Percentiles rank a stretch among this genome's conserved stretches.
These are phyloP conservation scores for Mallotus japonicus DNA, from an alignment of 441 rosid genomes.

Conservation along the genomic window DNA sequence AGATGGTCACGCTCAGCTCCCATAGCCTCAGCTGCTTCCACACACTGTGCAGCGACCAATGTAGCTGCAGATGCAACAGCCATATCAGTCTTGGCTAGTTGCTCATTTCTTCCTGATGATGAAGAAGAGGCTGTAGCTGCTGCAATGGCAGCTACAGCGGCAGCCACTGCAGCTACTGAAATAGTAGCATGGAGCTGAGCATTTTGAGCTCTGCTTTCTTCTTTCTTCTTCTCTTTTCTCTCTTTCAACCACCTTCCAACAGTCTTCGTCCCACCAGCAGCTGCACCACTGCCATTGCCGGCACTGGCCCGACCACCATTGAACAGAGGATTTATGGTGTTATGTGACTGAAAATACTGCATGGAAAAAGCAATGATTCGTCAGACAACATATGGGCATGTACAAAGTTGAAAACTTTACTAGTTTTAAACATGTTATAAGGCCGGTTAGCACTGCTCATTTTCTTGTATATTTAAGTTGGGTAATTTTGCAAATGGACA, in stretches of 20 bases:
- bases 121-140: slow-evolving; percentile 77
- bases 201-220: slow-evolving; percentile 77
- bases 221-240: slow-evolving; percentile 86
- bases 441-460: not conserved
- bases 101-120: slow-evolving; percentile 53
- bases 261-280: slow-evolving; percentile 65
- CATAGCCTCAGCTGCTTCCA: slow-evolving; percentile 85
- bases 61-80: slow-evolving; percentile 94
- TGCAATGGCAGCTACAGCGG: slow-evolving; percentile 80
- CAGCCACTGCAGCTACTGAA: slow-evolving; percentile 87
- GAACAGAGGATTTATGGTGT: slow-evolving; percentile 68
- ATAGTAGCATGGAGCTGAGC: slow-evolving; percentile 86
- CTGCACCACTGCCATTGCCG: slow-evolving; percentile 48
- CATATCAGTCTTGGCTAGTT: slow-evolving; percentile 63
- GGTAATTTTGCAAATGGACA: not conserved
- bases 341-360: slow-evolving; percentile 84
- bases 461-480: not conserved
- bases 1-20: slow-evolving; percentile 88
- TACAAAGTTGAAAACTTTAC: not conserved
- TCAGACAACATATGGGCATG: not conserved
- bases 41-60: slow-evolving; percentile 91
- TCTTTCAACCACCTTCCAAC: slow-evolving; percentile 96
- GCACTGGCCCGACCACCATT: slow-evolving; percentile 47
- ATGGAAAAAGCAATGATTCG: slow-evolving; percentile 18
- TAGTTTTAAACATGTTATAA: not conserved